Percentiles rank a stretch among this genome's conserved stretches.
Conservation (phyloP, 768 basidiomycete species). For the Auricularia sp. region DNA sequence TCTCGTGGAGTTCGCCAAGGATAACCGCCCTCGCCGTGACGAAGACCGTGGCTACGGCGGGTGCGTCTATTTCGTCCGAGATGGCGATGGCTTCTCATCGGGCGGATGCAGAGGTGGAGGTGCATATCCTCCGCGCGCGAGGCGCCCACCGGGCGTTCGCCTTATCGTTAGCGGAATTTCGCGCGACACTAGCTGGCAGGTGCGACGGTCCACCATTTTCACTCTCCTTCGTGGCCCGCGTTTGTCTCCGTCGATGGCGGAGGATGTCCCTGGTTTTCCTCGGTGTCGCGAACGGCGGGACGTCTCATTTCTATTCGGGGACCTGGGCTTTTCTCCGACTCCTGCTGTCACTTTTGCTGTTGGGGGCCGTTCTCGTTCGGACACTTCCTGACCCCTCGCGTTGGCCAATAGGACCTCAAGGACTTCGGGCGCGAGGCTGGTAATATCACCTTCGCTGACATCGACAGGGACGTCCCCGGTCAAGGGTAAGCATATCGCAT, state of each 20-base stretch:
- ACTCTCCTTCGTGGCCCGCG: conserved; percentile 13
- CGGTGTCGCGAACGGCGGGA: background rate
- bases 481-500: conserved; percentile 57
- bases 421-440: conserved; percentile 94
- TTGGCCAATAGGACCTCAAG: conserved; percentile 69
- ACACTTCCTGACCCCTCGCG: conserved; percentile 2
- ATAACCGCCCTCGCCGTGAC: conserved; percentile 75
- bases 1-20: conserved; percentile 93
- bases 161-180: conserved; percentile 83
- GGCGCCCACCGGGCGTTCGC: conserved; percentile 72
- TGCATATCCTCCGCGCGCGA: conserved; percentile 42
- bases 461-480: conserved; percentile 76
- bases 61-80: conserved; percentile 27
- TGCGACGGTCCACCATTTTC: conserved; percentile 39
- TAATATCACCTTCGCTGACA: conserved; percentile 88
- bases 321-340: background rate
- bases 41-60: conserved; percentile 44
- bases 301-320: background rate
- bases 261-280: background rate
- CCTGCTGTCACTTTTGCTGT: background rate
- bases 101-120: conserved; percentile 11
- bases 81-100: conserved; percentile 14
- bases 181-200: conserved; percentile 98
- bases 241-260: conserved; percentile 4
- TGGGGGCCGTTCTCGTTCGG: conserved; percentile 5